Evolutionary conservation across 2,329 filamentous ascomycete genomes (phyloP).

Genomic region (Monilinia fructigena): DNA sequence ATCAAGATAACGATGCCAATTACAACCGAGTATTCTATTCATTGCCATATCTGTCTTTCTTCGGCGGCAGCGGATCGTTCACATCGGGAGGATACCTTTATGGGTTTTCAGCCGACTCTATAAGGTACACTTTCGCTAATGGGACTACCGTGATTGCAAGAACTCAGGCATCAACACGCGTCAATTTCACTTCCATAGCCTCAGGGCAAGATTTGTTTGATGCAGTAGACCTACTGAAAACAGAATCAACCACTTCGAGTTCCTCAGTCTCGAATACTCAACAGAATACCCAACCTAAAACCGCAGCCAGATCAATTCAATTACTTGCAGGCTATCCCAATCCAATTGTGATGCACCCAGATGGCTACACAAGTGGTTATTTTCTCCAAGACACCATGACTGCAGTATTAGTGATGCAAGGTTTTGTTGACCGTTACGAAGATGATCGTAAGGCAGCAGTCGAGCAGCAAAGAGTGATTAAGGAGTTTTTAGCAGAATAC

Average conservation of each 20-base stretch:
- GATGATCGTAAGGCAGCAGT: neutral
- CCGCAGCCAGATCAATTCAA: conserved; percentile 8
- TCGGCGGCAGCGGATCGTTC: conserved; percentile 29
- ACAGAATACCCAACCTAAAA: conserved; percentile 1
- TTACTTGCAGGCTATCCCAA: conserved; percentile 26
- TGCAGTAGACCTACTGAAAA: conserved; percentile 20
- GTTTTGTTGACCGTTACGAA: conserved; percentile 31
- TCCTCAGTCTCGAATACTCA: conserved; percentile 4
- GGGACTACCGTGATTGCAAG: conserved; percentile 37
- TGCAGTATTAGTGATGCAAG: conserved; percentile 29
- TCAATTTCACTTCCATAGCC: conserved; percentile 29
- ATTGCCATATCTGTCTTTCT: conserved; percentile 8
- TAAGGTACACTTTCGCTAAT: conserved; percentile 42
- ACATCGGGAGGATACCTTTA: conserved; percentile 37
- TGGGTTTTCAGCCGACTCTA: conserved; percentile 35
- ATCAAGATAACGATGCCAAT: conserved; percentile 43
- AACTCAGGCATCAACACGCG: conserved; percentile 37
- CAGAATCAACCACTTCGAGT: conserved; percentile 9
- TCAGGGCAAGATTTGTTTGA: conserved; percentile 27
- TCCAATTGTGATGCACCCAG: conserved; percentile 24
- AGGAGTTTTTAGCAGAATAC: conserved; percentile 16
- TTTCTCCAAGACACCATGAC: conserved; percentile 29
- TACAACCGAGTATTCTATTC: conserved; percentile 43
- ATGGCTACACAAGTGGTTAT: conserved; percentile 30
- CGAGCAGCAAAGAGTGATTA: conserved; percentile 18